A percentile compares a stretch with the other conserved stretches of the same genome.
Evolutionary conservation across 306 rosid species (phyloP).

Genomic region (Fagus crenata): DNA sequence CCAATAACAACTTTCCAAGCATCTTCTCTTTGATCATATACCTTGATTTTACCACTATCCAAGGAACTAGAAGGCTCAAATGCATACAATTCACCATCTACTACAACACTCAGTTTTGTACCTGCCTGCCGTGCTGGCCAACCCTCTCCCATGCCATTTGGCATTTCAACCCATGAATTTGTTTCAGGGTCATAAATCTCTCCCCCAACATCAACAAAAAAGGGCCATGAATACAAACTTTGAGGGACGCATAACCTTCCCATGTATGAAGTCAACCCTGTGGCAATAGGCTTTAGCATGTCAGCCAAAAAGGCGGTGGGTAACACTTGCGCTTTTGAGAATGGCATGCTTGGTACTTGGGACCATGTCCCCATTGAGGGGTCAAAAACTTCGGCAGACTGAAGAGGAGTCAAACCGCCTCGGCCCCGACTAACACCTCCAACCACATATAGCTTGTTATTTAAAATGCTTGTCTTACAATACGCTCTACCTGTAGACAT

Average conservation of each 20-base stretch:
- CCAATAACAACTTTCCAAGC: constrained; percentile 82
- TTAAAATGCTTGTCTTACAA: constrained; percentile 80
- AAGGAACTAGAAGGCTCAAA: constrained; percentile 79
- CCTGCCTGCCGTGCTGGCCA: constrained; percentile 97
- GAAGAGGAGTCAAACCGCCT: constrained; percentile 81
- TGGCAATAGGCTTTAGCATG: constrained; percentile 89
- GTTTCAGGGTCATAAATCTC: constrained; percentile 88
- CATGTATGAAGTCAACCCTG: constrained; percentile 82
- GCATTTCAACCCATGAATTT: constrained; percentile 88
- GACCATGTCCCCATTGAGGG: constrained; percentile 75
- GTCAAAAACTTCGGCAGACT: constrained; percentile 89
- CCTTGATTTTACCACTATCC: constrained; percentile 82
- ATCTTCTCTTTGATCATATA: constrained; percentile 80
- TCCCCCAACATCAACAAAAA: constrained; percentile 93
- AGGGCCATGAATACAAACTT: constrained; percentile 92
- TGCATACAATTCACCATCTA: constrained; percentile 84
- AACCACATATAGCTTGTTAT: constrained; percentile 84
- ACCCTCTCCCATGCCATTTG: constrained; percentile 91
- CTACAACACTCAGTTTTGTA: constrained; percentile 78
- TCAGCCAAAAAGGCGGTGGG: constrained; percentile 81
- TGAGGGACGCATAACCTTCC: constrained; percentile 90
- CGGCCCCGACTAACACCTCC: constrained; percentile 91
- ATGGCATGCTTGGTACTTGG: constrained; percentile 86
- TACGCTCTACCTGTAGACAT: constrained; percentile 90
- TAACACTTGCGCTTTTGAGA: constrained; percentile 70